Evolutionary conservation across 2,329 filamentous ascomycete genomes (phyloP).

Genomic region (Fusarium albidum): DNA sequence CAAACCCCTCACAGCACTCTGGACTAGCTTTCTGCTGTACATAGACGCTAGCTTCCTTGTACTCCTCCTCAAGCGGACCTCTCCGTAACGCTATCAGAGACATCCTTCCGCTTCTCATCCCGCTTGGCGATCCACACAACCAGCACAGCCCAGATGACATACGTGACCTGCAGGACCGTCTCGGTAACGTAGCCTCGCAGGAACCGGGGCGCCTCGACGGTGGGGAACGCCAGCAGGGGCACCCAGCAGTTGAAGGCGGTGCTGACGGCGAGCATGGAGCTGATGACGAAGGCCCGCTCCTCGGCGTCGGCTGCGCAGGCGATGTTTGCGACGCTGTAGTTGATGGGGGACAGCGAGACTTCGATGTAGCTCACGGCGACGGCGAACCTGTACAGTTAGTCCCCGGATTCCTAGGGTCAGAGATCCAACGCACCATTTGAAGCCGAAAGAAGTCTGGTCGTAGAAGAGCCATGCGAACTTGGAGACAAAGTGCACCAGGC

Average conservation of each 20-base stretch:
- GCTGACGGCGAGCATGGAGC: constrained; percentile 49
- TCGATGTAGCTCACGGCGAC: constrained; percentile 1
- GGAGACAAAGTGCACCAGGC: constrained; percentile 1
- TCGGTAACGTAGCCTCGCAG: constrained; percentile 38
- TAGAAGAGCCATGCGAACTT: constrained; percentile 9
- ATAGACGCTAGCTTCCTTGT: too few relatives aligned
- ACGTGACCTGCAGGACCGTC: constrained; percentile 19
- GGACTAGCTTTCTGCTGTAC: too few relatives aligned
- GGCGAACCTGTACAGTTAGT: background rate
- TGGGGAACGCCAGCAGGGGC: constrained; percentile 42
- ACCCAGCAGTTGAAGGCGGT: constrained; percentile 50
- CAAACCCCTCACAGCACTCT: too few relatives aligned
- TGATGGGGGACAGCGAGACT: constrained; percentile 5
- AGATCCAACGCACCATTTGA: background rate
- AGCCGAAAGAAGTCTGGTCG: background rate
- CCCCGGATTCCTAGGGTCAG: too few relatives aligned
- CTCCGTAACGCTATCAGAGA: too few relatives aligned
- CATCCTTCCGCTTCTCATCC: background rate
- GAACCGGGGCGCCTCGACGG: constrained; percentile 42
- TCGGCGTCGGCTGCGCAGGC: constrained; percentile 1
- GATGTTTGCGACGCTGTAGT: constrained; percentile 7
- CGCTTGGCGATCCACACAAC: constrained; percentile 13
- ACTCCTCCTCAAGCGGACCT: too few relatives aligned
- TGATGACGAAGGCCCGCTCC: constrained; percentile 6
- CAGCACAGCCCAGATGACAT: constrained; percentile 14